phyloP scores from a whole-genome alignment of 352 stramenopile genomes.

The Blastocystis sp. region DNA sequence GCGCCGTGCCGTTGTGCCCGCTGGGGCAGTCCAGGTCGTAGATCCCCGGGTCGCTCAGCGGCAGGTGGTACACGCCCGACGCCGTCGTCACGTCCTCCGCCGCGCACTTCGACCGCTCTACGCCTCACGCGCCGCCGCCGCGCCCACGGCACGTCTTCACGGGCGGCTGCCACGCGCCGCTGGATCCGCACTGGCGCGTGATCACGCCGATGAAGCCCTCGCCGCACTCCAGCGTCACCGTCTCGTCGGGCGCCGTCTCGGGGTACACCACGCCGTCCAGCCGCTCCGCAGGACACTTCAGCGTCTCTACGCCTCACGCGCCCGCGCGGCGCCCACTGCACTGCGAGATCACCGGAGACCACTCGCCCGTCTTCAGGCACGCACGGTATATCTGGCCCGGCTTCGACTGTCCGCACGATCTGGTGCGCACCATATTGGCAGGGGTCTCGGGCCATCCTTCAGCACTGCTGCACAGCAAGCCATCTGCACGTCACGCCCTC shows the following conservation, averaged over 20 bases:
- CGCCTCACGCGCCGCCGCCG: not conserved
- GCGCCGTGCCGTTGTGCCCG: not conserved
- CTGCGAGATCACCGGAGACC: not conserved
- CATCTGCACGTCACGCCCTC: not conserved
- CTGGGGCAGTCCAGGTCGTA: not conserved
- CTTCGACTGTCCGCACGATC: not conserved
- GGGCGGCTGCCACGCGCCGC: conserved; percentile 7
- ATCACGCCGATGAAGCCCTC: not conserved
- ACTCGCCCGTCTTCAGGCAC: conserved; percentile 36
- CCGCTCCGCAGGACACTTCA: conserved; percentile 11
- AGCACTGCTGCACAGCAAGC: not conserved
- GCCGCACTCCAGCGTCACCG: not conserved
- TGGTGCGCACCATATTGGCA: conserved; percentile 2
- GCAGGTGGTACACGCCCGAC: not conserved
- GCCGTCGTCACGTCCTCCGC: not conserved
- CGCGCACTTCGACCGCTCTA: not conserved
- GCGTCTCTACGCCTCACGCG: not conserved
- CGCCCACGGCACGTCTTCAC: conserved; percentile 28
- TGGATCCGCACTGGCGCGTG: not conserved
- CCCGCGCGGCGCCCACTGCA: not conserved
- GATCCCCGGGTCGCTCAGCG: not conserved
- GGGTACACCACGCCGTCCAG: not conserved
- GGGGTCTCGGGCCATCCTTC: conserved; percentile 25
- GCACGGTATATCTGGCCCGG: conserved; percentile 10
- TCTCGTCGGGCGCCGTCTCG: not conserved